phyloP scores from a whole-genome alignment of 2,329 filamentous ascomycete species.

The Xylariaceae sp. region DNA sequence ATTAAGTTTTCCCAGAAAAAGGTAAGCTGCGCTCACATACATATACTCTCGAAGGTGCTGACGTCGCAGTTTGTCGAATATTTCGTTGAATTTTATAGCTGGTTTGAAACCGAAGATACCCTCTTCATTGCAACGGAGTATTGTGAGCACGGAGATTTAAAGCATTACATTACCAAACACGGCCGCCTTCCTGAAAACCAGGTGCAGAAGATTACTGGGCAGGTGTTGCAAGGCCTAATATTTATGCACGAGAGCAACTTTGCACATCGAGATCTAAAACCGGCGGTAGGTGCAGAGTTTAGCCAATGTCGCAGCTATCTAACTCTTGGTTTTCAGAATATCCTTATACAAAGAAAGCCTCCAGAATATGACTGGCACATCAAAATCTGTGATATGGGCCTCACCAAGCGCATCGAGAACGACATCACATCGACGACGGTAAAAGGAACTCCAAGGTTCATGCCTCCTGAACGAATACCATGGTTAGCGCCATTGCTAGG shows the following conservation, averaged over 20 bases:
- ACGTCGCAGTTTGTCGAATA: not conserved
- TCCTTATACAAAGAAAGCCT: too few species aligned
- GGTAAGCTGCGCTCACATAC: not conserved
- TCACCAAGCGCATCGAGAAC: too few species aligned
- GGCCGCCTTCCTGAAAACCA: slow-evolving; percentile 11
- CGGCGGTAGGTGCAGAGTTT: slow-evolving; percentile 16
- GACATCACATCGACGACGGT: too few species aligned
- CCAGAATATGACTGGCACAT: too few species aligned
- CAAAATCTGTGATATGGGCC: too few species aligned
- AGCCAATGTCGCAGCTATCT: too few species aligned
- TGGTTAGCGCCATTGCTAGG: too few species aligned
- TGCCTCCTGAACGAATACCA: too few species aligned
- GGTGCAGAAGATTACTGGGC: slow-evolving; percentile 9
- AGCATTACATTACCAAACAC: not conserved
- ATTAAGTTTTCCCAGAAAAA: slow-evolving; percentile 9
- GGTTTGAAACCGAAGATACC: not conserved
- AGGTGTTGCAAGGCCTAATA: slow-evolving; percentile 19
- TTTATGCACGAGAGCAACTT: slow-evolving; percentile 24
- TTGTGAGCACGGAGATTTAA: not conserved
- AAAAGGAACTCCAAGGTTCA: too few species aligned
- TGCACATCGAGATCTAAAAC: slow-evolving; percentile 23
- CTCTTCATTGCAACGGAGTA: slow-evolving; percentile 1
- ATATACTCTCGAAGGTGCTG: not conserved
- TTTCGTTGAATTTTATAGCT: slow-evolving; percentile 1
- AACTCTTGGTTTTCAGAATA: too few species aligned